phyloP scores from a whole-genome alignment of 176 grass and related monocot species.

The Hsuehochloa calcarea region DNA sequence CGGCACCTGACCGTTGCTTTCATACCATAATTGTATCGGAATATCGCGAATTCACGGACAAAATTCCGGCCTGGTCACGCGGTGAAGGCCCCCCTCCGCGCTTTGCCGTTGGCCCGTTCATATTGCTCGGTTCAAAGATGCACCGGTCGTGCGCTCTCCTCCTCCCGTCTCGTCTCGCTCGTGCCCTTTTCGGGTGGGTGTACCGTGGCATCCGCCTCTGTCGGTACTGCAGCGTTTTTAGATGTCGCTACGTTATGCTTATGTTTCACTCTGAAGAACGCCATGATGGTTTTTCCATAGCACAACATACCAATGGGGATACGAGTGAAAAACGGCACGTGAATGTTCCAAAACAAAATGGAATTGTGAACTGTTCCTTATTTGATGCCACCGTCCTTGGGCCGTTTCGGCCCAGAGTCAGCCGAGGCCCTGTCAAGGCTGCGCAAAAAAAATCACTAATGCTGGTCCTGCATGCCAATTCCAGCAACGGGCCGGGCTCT shows the following conservation, averaged over 20 bases:
- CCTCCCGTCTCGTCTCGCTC: background rate
- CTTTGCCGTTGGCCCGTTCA: background rate
- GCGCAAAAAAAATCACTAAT: too few relatives aligned
- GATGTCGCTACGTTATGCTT: too few relatives aligned
- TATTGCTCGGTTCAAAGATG: slow-evolving; percentile 12
- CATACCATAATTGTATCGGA: background rate
- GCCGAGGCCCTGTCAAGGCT: too few relatives aligned
- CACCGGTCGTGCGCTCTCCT: background rate
- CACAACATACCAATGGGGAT: background rate
- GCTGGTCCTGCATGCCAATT: background rate
- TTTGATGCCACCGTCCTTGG: background rate
- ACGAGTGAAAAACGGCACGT: background rate
- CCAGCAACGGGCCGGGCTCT: background rate
- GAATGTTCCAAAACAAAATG: background rate
- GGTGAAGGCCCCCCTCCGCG: too few relatives aligned
- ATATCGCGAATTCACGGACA: background rate
- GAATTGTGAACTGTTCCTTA: background rate
- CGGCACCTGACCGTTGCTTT: background rate
- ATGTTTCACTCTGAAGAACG: too few relatives aligned
- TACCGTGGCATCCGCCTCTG: background rate
- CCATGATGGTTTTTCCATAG: too few relatives aligned
- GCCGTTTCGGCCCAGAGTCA: background rate
- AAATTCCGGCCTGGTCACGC: background rate
- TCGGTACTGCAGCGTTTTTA: too few relatives aligned
- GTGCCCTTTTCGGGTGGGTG: background rate